Evolutionary conservation across 1,139 yeast species (phyloP).

Genomic region (Sugiyamaella xylanicola): DNA sequence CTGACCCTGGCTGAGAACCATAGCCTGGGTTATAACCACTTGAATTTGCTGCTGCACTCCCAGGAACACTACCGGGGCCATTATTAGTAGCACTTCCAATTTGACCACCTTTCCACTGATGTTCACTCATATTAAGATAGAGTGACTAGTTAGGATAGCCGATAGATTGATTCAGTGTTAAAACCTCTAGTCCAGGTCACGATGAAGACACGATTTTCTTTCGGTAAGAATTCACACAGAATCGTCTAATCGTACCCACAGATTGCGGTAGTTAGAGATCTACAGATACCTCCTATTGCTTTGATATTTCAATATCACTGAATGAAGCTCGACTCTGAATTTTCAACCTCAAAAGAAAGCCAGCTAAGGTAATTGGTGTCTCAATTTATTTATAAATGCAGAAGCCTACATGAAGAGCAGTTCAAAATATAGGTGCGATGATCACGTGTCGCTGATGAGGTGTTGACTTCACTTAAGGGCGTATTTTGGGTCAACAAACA

Average conservation of each 20-base stretch:
- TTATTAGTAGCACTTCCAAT: neutral
- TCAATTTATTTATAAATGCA: neutral
- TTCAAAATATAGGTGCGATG: neutral
- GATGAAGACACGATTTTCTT: no score
- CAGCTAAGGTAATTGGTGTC: conserved; percentile 1
- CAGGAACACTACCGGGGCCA: neutral
- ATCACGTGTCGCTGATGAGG: no score
- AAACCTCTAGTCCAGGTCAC: no score
- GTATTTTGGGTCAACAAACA: no score
- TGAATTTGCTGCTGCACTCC: neutral
- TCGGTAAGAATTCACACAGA: no score
- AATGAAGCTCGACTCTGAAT: no score
- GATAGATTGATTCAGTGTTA: neutral
- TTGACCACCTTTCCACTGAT: conserved; percentile 3
- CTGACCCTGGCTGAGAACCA: neutral
- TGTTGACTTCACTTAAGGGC: no score
- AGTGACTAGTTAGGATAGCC: neutral
- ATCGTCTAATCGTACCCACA: no score
- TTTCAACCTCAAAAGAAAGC: neutral
- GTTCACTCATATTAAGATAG: neutral
- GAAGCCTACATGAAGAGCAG: neutral
- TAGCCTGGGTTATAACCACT: neutral
- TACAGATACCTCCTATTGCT: no score
- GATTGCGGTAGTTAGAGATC: no score
- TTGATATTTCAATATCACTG: no score